These are phyloP conservation scores for Friedmanniomyces simplex DNA, from an alignment of 495 filamentous ascomycete genomes.

Conservation along the genomic window DNA sequence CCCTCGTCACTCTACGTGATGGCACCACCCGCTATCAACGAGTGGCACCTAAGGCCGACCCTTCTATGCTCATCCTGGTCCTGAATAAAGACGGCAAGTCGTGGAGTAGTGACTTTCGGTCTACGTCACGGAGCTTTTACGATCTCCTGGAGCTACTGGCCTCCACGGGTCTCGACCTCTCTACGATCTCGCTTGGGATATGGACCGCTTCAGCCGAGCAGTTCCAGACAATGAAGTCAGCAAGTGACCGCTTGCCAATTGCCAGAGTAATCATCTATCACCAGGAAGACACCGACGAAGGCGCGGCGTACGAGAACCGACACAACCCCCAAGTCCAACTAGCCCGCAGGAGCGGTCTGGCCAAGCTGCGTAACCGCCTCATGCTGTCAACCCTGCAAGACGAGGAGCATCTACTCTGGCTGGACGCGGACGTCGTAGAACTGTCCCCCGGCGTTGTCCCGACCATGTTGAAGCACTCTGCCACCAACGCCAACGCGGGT, in stretches of 20 bases:
- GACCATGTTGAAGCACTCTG: conserved; percentile 1
- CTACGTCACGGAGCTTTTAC: background rate
- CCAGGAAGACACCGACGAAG: background rate
- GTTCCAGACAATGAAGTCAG: background rate
- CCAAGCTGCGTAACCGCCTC: conserved; percentile 5
- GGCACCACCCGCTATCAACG: background rate
- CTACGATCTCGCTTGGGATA: conserved; percentile 2
- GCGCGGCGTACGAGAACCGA: background rate
- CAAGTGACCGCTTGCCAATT: background rate
- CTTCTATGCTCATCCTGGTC: conserved; percentile 4
- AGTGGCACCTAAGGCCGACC: background rate
- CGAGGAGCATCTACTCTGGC: conserved; percentile 4
- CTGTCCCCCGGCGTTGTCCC: background rate
- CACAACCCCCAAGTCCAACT: conserved; percentile 7
- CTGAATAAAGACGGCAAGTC: conserved; percentile 1
- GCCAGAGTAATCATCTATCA: background rate
- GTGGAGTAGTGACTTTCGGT: conserved; percentile 13
- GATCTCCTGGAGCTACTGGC: conserved; percentile 6
- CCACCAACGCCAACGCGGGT: background rate
- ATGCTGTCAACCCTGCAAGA: conserved; percentile 1
- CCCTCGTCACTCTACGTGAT: background rate
- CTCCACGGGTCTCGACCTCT: background rate
- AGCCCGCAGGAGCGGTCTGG: background rate
- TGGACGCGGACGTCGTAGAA: conserved; percentile 11
- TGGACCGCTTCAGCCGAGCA: background rate